Conservation (phyloP, 208 protist species). For the Vickermania spadyakhi region DNA sequence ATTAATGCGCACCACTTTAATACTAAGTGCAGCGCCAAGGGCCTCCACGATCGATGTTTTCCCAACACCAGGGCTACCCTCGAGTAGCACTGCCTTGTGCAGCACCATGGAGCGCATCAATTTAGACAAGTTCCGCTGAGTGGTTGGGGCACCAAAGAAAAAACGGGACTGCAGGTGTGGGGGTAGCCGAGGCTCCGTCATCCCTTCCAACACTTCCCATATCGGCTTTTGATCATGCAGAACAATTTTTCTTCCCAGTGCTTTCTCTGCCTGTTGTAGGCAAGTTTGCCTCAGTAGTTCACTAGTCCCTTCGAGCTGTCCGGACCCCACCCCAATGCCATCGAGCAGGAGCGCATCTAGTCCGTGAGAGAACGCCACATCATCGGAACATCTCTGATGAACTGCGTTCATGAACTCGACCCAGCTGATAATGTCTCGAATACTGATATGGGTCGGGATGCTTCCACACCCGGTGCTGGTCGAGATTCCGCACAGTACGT, state of each 20-base stretch:
- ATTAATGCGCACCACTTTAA: slow-evolving; percentile 98
- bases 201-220: slow-evolving; percentile 65
- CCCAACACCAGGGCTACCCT: slow-evolving; percentile 96
- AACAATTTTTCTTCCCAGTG: not conserved
- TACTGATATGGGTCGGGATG: slow-evolving; percentile 72
- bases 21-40: slow-evolving; percentile 87
- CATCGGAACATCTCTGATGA: slow-evolving; percentile 38
- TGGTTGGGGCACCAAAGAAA: slow-evolving; percentile 95
- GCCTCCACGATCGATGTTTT: slow-evolving; percentile 99
- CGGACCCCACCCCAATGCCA: slow-evolving; percentile 87
- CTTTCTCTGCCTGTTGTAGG: slow-evolving; percentile 3
- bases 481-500: slow-evolving; percentile 54
- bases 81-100: slow-evolving; percentile 96
- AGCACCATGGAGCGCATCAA: slow-evolving; percentile 91
- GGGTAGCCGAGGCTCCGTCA: slow-evolving; percentile 67
- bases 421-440: slow-evolving; percentile 96
- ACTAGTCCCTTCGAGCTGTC: slow-evolving; percentile 41
- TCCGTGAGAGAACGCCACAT: slow-evolving; percentile 92
- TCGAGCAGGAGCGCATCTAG: slow-evolving; percentile 95
- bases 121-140: slow-evolving; percentile 93
- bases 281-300: slow-evolving; percentile 9
- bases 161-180: slow-evolving; percentile 61
- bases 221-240: slow-evolving; percentile 21
- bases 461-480: slow-evolving; percentile 24
- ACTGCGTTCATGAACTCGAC: slow-evolving; percentile 93